phyloP scores from a whole-genome alignment of 2,329 filamentous ascomycete genomes.

The Colletotrichum theobromicola region DNA sequence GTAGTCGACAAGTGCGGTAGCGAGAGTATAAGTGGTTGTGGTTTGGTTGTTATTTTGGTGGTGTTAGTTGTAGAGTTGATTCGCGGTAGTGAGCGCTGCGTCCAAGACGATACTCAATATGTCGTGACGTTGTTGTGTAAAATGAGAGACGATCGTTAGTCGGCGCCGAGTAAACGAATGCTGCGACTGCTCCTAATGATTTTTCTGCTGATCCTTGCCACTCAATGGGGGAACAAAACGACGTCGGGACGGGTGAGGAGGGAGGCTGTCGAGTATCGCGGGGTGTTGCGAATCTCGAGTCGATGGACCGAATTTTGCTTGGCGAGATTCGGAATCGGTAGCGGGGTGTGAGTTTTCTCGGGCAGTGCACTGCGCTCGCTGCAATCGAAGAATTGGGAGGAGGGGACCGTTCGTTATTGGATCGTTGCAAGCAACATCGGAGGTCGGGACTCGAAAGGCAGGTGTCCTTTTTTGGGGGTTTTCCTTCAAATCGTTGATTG shows the following conservation, averaged over 20 bases:
- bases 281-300: neutral
- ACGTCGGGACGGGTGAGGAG: neutral
- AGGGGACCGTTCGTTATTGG: slow-evolving; percentile 19
- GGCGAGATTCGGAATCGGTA: neutral
- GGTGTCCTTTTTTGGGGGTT: neutral
- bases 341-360: neutral
- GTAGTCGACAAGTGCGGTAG: neutral
- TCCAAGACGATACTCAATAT: slow-evolving; percentile 30
- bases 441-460: neutral
- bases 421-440: slow-evolving; percentile 17
- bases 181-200: slow-evolving; percentile 29
- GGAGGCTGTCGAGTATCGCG: neutral
- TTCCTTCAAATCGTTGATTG: neutral
- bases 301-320: neutral
- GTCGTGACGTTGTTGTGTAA: slow-evolving; percentile 26
- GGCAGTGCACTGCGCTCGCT: neutral
- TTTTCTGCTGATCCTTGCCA: slow-evolving; percentile 12
- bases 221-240: slow-evolving; percentile 9
- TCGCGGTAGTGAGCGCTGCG: slow-evolving; percentile 5
- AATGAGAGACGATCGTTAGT: slow-evolving; percentile 21
- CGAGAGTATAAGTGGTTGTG: neutral
- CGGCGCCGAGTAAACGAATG: slow-evolving; percentile 36
- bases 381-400: neutral
- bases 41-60: neutral
- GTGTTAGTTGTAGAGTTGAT: neutral